Evolutionary conservation across 2,329 filamentous ascomycete species (phyloP), one percentile per base, ranked within the genome.

Genomic region (Cytospora piceicola): DNA sequence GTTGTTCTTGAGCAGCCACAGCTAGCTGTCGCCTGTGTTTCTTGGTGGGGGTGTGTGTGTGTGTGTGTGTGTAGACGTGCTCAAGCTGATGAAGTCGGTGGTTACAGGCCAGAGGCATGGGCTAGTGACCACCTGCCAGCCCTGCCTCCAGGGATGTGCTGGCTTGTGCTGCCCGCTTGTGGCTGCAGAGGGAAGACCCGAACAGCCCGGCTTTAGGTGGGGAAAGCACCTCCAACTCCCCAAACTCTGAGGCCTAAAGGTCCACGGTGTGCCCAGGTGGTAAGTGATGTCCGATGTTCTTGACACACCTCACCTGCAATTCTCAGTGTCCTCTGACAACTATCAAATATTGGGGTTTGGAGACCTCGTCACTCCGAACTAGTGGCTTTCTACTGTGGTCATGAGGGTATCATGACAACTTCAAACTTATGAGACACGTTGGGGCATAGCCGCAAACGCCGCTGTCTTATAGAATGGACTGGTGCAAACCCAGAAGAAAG

Each of bases 111-210:
- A 24, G 46, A 49, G n/a, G 46, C 46, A 49, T 9, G 24, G 24
- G 46, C 46, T 24, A 9, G 46, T 49, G 46, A n/a, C n/a, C n/a
- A 29, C 27, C 27, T 29, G 5, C 27, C 27, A 29, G 27, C 3
- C n/a, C n/a, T 29, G 9, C 39, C 46, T 49, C 24, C 46, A 49
- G 46, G 46, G 46, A 49, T 49, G n/a, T 24, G 46, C 46, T 49
- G 39, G 39, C 39, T n/a, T 24, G 46, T 22, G 46, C 39, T 36
- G 42, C 17, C n/a, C 20, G 17, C 8, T n/a, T 46, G 17, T 20
- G 42, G 42, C 42, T 46, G 42, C 42, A 22, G 42, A 49, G 46
- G n/a, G 46, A 49, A 9, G 46, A 49, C 46, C 42, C 42, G 42
- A 49, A 49, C n/a, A 24, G 46, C 46, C 46, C 46, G 46, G 46